A percentile compares a stretch with the other conserved stretches of the same genome.
phyloP scores from a whole-genome alignment of 2,329 filamentous ascomycete species.

The Hymenoscyphus infarciens region DNA sequence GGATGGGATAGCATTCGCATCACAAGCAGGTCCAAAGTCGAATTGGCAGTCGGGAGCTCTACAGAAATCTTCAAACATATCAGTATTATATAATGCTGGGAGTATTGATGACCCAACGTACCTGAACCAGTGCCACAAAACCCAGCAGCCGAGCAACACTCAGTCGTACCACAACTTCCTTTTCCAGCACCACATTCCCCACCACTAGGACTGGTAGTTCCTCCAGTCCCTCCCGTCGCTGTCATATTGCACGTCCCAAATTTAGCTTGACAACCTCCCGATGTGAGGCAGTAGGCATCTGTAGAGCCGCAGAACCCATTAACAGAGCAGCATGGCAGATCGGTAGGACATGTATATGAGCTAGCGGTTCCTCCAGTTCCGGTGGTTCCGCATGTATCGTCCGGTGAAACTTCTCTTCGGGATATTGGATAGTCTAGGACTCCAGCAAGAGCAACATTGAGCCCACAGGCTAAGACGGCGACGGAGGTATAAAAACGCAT shows the following conservation, averaged over 20 bases:
- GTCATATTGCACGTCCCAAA: slow-evolving; percentile 21
- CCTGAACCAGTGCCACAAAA: slow-evolving; percentile 25
- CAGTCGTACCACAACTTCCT: slow-evolving; percentile 23
- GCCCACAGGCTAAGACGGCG: slow-evolving; percentile 4
- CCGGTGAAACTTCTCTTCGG: slow-evolving; percentile 20
- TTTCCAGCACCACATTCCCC: slow-evolving; percentile 25
- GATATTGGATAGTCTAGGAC: slow-evolving; percentile 6
- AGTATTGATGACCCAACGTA: slow-evolving; percentile 5
- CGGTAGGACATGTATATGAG: slow-evolving; percentile 23
- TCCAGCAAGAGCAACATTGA: slow-evolving; percentile 12
- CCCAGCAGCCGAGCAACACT: slow-evolving; percentile 28
- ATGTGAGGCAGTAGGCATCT: slow-evolving; percentile 30
- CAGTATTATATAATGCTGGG: neutral
- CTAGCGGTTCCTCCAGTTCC: slow-evolving; percentile 19
- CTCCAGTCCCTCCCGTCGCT: slow-evolving; percentile 6
- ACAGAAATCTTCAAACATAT: slow-evolving; percentile 46
- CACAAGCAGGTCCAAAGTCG: slow-evolving; percentile 55
- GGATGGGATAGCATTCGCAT: slow-evolving; percentile 52
- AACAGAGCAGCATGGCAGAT: slow-evolving; percentile 32
- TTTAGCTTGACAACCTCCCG: slow-evolving; percentile 30
- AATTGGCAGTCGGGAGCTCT: slow-evolving; percentile 58
- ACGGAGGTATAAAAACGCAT: slow-evolving; percentile 6
- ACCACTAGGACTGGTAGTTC: slow-evolving; percentile 10
- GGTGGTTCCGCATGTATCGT: slow-evolving; percentile 25
- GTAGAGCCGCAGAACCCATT: slow-evolving; percentile 36